Conservation (phyloP, 306 rosid species). For the Spatholobus suberectus region DNA sequence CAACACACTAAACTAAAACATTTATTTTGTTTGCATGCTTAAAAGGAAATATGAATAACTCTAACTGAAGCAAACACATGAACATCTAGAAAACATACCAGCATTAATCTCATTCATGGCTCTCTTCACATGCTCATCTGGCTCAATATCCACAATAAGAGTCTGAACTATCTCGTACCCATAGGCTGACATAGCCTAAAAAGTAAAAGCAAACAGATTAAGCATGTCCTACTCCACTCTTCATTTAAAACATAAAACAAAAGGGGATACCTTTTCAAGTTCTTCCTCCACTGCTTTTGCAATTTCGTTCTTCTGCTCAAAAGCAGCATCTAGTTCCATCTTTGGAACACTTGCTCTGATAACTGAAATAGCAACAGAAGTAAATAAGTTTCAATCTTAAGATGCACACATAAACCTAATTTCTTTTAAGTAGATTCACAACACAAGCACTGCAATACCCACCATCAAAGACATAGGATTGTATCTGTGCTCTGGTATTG, state of each 20-base stretch:
- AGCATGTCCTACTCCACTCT: not conserved
- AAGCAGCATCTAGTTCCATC: conserved; percentile 71
- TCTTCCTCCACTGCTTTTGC: conserved; percentile 84
- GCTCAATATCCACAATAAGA: conserved; percentile 10
- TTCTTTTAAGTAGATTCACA: not conserved
- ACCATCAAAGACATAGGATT: conserved; percentile 92
- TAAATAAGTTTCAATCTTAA: not conserved
- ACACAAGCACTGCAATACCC: not conserved
- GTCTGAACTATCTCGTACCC: conserved; percentile 1
- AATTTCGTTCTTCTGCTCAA: conserved; percentile 84
- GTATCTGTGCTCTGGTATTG: conserved; percentile 77
- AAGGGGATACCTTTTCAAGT: conserved; percentile 64
- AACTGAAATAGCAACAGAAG: conserved; percentile 44
- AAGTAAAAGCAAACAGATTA: not conserved
- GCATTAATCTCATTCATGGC: conserved; percentile 95
- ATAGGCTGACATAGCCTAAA: conserved; percentile 85
- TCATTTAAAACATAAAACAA: not conserved
- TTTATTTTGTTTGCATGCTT: not conserved
- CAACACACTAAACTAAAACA: not conserved
- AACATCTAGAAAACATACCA: conserved; percentile 47
- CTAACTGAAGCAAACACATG: not conserved
- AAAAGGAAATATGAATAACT: not conserved
- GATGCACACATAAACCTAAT: not conserved
- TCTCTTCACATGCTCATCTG: conserved; percentile 58
- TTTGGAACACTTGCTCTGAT: conserved; percentile 87